Conservation (phyloP, 2,329 filamentous ascomycete genomes). For the Aspergillus sp. region DNA sequence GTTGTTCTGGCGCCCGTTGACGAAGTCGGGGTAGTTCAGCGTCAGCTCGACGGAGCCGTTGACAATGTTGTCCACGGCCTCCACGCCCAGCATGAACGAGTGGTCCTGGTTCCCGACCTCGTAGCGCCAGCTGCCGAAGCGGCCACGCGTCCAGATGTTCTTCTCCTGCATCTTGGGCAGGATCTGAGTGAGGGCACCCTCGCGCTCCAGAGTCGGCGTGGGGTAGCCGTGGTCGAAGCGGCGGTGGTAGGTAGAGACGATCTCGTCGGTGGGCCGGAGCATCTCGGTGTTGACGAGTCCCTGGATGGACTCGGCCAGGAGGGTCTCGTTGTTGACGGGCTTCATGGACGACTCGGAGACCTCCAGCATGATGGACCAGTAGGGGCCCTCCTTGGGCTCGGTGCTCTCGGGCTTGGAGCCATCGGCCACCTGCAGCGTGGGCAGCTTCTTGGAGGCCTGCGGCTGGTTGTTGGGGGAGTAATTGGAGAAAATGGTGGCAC, state of each 20-base stretch:
- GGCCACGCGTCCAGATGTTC: slow-evolving; percentile 90
- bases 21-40: slow-evolving; percentile 93
- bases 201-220: slow-evolving; percentile 87
- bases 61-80: slow-evolving; percentile 83
- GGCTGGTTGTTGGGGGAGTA: slow-evolving; percentile 99
- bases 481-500: slow-evolving; percentile 99
- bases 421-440: slow-evolving; percentile 75
- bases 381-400: slow-evolving; percentile 75
- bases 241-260: slow-evolving; percentile 96
- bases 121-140: slow-evolving; percentile 97
- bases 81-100: slow-evolving; percentile 93
- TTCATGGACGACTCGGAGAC: slow-evolving; percentile 94
- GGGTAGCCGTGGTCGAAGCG: slow-evolving; percentile 98
- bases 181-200: slow-evolving; percentile 84
- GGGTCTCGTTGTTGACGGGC: slow-evolving; percentile 75
- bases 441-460: slow-evolving; percentile 67
- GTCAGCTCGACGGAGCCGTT: slow-evolving; percentile 85
- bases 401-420: slow-evolving; percentile 68
- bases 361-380: slow-evolving; percentile 99
- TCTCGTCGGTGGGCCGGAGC: slow-evolving; percentile 83
- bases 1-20: slow-evolving; percentile 61
- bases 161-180: slow-evolving; percentile 84
- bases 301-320: slow-evolving; percentile 86
- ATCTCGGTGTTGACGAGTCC: slow-evolving; percentile 97
- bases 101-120: slow-evolving; percentile 97